Base-by-base conservation (phyloP, 164 flowering plant species). In the Aristolochia californica region DNA sequence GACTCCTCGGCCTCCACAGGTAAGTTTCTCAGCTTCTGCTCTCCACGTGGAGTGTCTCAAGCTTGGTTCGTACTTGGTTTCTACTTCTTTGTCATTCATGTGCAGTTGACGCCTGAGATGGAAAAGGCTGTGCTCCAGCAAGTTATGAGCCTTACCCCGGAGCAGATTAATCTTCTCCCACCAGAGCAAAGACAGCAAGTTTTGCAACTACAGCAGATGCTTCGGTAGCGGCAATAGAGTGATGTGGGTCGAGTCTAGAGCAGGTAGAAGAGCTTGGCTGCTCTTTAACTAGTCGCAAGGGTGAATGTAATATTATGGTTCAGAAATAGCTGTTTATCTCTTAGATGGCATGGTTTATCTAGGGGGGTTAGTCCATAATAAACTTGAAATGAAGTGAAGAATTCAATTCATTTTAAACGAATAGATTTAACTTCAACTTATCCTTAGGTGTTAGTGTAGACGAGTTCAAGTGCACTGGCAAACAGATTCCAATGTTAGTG, bases 161-260 rank as follows among this genome's bases (percentile, higher is more conserved):
- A 93, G 58, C 99, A 93, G 76, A 85, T 93, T 17, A 81, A 84
- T 74, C 80, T 79, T 53, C 75, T 93, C 21, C 99, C 97, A 57
- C 86, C 90, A 14, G 97, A 93, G 67, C 99, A 93, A 55, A 82
- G 99, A 62, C 71, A 76, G 45, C 99, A 93, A 77, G 88, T 93
- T 53, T 78, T 83, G 60, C 96, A 89, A 66, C 77, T 89, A 55
- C 98, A 87, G 74, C 95, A 85, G 72, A 81, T 87, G 78, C 78
- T 87, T 51, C 91, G 89, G 43, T 87, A 84, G 63, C 17, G 16
- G 14, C 7, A 9, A 16, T 18, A 48, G 48, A n/a, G 21, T 22
- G 22, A n/a, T n/a, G n/a, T n/a, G n/a, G n/a, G n/a, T n/a, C n/a
- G n/a, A n/a, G n/a, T n/a, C n/a, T n/a, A n/a, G n/a, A 8, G 51